Base-by-base conservation (phyloP, 352 stramenopile species). In the Pythium sp. region DNA sequence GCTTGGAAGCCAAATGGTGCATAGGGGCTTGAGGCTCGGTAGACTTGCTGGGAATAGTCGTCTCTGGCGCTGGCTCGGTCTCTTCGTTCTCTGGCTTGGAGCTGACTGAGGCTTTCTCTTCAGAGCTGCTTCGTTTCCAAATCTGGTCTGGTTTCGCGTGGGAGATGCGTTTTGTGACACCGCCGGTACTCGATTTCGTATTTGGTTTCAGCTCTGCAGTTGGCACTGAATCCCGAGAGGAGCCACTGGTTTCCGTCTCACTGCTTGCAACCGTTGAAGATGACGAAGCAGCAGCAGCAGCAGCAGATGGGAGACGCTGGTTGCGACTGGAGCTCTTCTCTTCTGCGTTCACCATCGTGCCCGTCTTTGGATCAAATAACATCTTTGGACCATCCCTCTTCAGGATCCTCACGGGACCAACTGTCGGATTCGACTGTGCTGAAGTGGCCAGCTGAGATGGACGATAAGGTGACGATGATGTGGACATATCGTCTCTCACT, bases 321-420 rank as follows among this genome's bases (percentile, higher is more conserved):
- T 5, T 59, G 18, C 15, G 43, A 34, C 22, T 57, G 24, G n/a
- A 51, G 9, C 22, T 18, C 6, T 51, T 57, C 49, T 78, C 74
- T 47, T 82, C 71, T 0, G 70, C 81, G 43, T 70, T 80, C 22
- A 93, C 69, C 81, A 91, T 86, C 14, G 26, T 68, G 3, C 81
- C 86, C 15, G 73, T 90, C 64, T 87, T 91, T 1, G 78, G 86
- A 41, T 93, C 84, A 72, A 91, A 92, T 4, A 93, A 68, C 81
- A 92, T 88, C 38, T 86, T 84, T 34, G 83, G 75, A 2, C 71
- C 71, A 51, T 70, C 58, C 63, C 85, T 78, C 64, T 89, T 81
- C 53, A 94, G 53, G 32, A 91, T 78, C 26, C 87, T 75, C 46
- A 92, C 64, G 22, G 77, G 74, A 28, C 38, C 20, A 59, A 15